Conservation (phyloP, 768 basidiomycete genomes). For the Pleurotus platypus region DNA sequence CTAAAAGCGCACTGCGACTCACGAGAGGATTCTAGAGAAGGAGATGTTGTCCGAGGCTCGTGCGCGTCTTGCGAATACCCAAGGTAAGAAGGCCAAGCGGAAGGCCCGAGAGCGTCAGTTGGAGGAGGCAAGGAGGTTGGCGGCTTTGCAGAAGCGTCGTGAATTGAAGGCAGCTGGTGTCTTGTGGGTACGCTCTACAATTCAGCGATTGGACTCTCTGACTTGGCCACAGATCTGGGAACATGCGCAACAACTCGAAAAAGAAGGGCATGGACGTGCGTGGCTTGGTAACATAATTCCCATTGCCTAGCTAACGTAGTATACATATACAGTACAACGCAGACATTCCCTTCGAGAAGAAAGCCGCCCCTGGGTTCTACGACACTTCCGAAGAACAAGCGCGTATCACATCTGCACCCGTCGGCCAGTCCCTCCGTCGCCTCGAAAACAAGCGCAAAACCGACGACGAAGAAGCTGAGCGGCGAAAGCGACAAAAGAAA, state of each 20-base stretch:
- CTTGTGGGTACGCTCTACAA: constrained; percentile 52
- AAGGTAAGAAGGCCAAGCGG: constrained; percentile 99
- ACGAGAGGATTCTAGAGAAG: constrained; percentile 60
- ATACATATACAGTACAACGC: constrained; percentile 74
- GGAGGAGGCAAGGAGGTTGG: constrained; percentile 92
- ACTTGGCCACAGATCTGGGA: constrained; percentile 21
- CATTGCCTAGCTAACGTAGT: constrained; percentile 8
- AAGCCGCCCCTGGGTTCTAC: constrained; percentile 93
- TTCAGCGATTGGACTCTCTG: constrained; percentile 5
- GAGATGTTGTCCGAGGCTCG: constrained; percentile 99
- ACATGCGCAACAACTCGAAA: constrained; percentile 92
- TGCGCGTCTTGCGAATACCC: constrained; percentile 96
- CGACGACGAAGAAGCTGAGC: constrained; percentile 91
- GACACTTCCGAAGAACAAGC: constrained; percentile 94
- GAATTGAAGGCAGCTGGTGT: constrained; percentile 98
- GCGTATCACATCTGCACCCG: constrained; percentile 79
- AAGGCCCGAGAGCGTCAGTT: constrained; percentile 97
- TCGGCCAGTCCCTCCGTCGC: constrained; percentile 88
- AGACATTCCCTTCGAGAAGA: constrained; percentile 98
- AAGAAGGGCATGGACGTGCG: constrained; percentile 94
- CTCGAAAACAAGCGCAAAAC: constrained; percentile 94
- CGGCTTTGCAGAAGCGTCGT: constrained; percentile 95
- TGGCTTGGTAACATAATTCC: not conserved
- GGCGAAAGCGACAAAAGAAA: constrained; percentile 84
- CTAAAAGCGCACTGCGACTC: not conserved